These are phyloP conservation scores for Colletotrichum musae DNA, from an alignment of 2,329 filamentous ascomycete species.

Conservation along the genomic window DNA sequence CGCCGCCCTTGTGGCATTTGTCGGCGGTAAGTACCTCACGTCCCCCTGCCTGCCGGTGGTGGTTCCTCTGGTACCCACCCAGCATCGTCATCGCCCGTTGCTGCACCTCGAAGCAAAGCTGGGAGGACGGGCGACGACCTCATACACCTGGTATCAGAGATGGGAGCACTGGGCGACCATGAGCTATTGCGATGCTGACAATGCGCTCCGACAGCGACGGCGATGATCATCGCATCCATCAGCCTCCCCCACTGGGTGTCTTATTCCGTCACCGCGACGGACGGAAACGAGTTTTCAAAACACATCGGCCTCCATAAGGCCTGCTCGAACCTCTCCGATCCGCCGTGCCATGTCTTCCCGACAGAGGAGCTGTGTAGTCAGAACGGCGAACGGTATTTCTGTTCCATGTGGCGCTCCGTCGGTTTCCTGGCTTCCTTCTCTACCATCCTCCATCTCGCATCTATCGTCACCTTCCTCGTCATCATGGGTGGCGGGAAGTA, in stretches of 20 bases:
- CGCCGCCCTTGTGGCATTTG: constrained; percentile 58
- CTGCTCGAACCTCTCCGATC: constrained; percentile 79
- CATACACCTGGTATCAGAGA: too few species aligned
- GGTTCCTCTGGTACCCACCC: constrained; percentile 22
- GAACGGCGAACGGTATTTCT: constrained; percentile 79
- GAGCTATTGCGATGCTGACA: constrained; percentile 48
- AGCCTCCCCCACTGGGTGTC: constrained; percentile 80
- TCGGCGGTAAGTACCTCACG: constrained; percentile 56
- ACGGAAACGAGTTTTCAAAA: constrained; percentile 65
- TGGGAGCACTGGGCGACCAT: neutral
- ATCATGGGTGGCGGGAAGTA: constrained; percentile 84
- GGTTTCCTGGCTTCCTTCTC: constrained; percentile 91
- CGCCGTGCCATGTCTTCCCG: constrained; percentile 77
- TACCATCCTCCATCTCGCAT: constrained; percentile 85
- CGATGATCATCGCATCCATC: constrained; percentile 79
- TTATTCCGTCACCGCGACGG: constrained; percentile 68
- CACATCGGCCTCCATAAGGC: constrained; percentile 85
- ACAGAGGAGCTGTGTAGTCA: constrained; percentile 75
- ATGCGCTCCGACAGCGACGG: constrained; percentile 67
- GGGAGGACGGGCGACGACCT: neutral
- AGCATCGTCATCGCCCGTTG: constrained; percentile 37
- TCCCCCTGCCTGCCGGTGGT: neutral
- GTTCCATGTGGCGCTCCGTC: constrained; percentile 90
- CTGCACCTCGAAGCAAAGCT: neutral
- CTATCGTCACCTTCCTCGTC: constrained; percentile 83